phyloP scores from a whole-genome alignment of 75 land plant species.

The Sequoiadendron giganteum region DNA sequence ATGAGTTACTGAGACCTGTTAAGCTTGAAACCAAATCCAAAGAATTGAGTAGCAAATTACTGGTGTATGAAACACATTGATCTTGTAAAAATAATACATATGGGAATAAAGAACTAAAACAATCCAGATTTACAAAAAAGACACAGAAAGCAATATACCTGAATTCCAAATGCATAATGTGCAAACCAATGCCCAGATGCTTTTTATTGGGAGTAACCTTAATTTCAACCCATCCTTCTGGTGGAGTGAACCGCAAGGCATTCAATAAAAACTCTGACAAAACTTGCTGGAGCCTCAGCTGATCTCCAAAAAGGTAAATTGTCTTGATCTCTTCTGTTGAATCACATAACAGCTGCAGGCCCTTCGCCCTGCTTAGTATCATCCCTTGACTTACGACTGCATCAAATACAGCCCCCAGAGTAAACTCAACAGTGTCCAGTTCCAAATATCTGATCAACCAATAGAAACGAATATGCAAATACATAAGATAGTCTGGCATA shows the following conservation, averaged over 20 bases:
- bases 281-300: slow-evolving; percentile 74
- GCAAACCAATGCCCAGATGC: slow-evolving; percentile 43
- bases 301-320: slow-evolving; percentile 64
- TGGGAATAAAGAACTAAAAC: background rate
- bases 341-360: slow-evolving; percentile 51
- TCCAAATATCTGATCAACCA: slow-evolving; percentile 51
- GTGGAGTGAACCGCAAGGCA: slow-evolving; percentile 44
- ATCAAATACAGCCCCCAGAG: slow-evolving; percentile 53
- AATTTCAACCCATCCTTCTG: slow-evolving; percentile 38
- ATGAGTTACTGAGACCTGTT: too few relatives aligned
- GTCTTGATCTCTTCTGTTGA: slow-evolving; percentile 42
- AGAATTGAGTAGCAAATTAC: background rate
- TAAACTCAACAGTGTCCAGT: slow-evolving; percentile 49
- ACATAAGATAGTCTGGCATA: background rate
- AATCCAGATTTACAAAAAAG: background rate
- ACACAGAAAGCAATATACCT: slow-evolving; percentile 25
- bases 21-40: background rate
- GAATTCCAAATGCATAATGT: slow-evolving; percentile 66
- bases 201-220: slow-evolving; percentile 46
- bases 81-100: background rate
- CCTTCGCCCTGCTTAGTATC: slow-evolving; percentile 41
- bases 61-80: too few relatives aligned
- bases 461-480: background rate
- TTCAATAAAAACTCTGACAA: slow-evolving; percentile 57
- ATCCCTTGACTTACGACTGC: slow-evolving; percentile 59